Percentiles rank a stretch among this genome's conserved stretches.
phyloP scores from a whole-genome alignment of 768 basidiomycete species.

The Calvatia gigantea region DNA sequence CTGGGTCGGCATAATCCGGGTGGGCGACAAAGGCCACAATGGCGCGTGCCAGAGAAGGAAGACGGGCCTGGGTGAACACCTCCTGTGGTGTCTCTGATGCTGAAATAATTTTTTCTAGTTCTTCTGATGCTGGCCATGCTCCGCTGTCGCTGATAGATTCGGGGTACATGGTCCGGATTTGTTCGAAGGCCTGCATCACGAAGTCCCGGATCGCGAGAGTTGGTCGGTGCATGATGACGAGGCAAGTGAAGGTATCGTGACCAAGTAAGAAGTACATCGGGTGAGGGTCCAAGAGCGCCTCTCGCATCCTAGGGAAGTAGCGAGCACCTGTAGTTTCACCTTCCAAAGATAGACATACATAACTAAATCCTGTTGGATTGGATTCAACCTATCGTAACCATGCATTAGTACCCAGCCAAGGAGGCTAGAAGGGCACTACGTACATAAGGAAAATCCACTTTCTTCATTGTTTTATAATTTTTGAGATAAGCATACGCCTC shows the following conservation, averaged over 20 bases:
- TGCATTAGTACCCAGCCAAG: background rate
- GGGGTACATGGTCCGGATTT: background rate
- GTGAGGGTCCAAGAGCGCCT: too few relatives aligned
- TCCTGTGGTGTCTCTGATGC: background rate
- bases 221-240: background rate
- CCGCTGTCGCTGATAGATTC: background rate
- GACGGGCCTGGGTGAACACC: background rate
- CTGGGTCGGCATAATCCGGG: background rate
- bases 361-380: background rate
- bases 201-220: background rate
- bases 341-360: background rate
- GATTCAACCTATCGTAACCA: background rate
- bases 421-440: background rate
- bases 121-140: background rate
- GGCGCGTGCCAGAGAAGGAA: background rate
- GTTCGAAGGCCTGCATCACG: background rate
- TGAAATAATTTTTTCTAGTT: background rate
- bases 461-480: background rate
- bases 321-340: background rate
- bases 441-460: background rate
- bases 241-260: background rate
- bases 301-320: background rate
- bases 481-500: background rate
- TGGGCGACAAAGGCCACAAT: background rate
- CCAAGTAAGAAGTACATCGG: background rate